Base-by-base conservation (phyloP, 23 red algal species). In the Gracilaria domingensis region DNA sequence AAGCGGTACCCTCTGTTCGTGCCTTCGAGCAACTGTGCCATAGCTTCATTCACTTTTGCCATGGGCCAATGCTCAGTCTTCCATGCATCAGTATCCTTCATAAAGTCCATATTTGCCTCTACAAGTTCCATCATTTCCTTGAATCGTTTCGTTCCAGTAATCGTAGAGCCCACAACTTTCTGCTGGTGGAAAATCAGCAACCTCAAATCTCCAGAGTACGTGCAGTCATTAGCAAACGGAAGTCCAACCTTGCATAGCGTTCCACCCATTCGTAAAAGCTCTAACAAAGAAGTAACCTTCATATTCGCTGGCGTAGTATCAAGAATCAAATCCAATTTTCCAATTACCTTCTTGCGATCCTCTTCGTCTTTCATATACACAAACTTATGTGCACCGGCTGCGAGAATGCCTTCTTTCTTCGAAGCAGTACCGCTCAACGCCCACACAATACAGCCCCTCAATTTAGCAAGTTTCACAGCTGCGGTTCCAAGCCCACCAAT, bases 41-140 rank as follows among this genome's bases (percentile, higher is more conserved):
- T 92, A 20, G 80, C 89, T 37, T 92, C 89, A 50, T 77, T 83
- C 40, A 83, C 69, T 44, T 76, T 7, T 16, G 21, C 42, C 61
- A 92, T 84, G 21, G 62, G 59, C 35, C 75, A 17, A 65, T 75
- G 79, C 57, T 92, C 77, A 24, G 65, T 92, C 42, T 84, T 82
- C 66, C 80, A 83, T 9, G 45, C 28, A 16, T 84, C 89, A 3
- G 49, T 79, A 65, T 83, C 89, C 36, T 59, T 53, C 64, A 83
- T 92, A 47, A 84, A 84, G 9, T 83, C 79, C 40, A 84, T 83
- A 38, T 92, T 83, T 32, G 25, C 37, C 16, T 28, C 77, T 16
- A 84, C 71, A 18, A 76, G 78, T 34, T 92, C 38, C 78, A 92
- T 51, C 78, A 92, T 84, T 28, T 92, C 89, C 3, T 18, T 83